Base-by-base conservation (phyloP, 1,284 basidiomycete species). In the Naganishia sp. region DNA sequence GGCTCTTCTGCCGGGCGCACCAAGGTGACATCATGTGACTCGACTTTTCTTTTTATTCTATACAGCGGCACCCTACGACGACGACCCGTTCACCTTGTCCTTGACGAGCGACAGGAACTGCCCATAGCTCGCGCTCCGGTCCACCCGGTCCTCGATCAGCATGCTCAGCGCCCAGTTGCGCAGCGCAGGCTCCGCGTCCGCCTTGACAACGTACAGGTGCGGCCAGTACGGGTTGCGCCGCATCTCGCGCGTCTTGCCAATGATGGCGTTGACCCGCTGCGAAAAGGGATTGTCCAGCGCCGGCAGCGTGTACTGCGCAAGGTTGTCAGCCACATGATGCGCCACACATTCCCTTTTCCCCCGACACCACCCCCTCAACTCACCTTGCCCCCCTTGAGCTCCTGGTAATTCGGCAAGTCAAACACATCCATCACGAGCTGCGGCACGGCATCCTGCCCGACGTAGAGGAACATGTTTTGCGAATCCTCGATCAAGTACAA, bases 401-500 rank as follows among this genome's bases (percentile, higher is more conserved):
- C 88, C 55, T 91, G 89, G 76, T 98, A 98, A 72, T 82, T 89
- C 0, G 90, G 88, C 49, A 96, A 83, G 75, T 92, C 88, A 80
- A 99, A 99, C 10, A 98, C 95, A 74, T 99, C 96, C 83, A 89
- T 83, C 67, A 97, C 83, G 57, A 99, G 86, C 75, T 95, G 91
- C 2, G 94, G 92, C 23, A 99, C 94, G 5, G 96, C 93, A 75
- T 98, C 95, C 39, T 94, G 87, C 7, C 96, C 96, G 61, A 99
- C 86, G 90, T 93, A 99, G 52, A 99, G 84, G 87, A 99, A 98
- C 73, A 99, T 90, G 54, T 92, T 94, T 80, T 98, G 96, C 0
- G 92, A 92, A 77, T 99, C 94, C 79, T 99, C 96, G 72, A 99
- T 95, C 69, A 99, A 81, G 86, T 90, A 98, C 61, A 99, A 83